These are phyloP conservation scores for Talaromyces piceae DNA, from an alignment of 2,329 filamentous ascomycete genomes.

Conservation along the genomic window DNA sequence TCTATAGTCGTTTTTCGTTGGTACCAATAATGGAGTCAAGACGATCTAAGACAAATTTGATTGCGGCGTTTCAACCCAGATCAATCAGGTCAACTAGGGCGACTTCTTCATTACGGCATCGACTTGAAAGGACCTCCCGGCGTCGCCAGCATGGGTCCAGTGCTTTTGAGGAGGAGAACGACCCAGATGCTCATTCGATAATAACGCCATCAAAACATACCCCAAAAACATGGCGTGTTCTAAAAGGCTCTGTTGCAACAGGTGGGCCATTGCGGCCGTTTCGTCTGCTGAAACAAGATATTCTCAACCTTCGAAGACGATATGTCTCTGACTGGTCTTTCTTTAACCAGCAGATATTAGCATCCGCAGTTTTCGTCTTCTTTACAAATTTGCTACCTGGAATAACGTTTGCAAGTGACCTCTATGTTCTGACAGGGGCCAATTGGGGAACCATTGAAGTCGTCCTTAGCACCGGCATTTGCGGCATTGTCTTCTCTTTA, in stretches of 20 bases:
- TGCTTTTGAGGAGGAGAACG: conserved; percentile 14
- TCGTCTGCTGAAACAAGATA: conserved; percentile 46
- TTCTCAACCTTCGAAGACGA: conserved; percentile 39
- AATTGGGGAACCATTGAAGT: conserved; percentile 62
- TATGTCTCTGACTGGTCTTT: conserved; percentile 49
- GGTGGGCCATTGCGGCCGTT: conserved; percentile 45
- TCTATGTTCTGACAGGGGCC: conserved; percentile 54
- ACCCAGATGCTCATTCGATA: conserved; percentile 27
- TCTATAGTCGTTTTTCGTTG: background rate
- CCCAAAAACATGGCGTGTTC: conserved; percentile 22
- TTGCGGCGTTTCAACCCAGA: conserved; percentile 28
- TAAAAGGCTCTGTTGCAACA: conserved; percentile 24
- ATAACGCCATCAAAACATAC: conserved; percentile 33
- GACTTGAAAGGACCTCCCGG: conserved; percentile 14
- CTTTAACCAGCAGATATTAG: conserved; percentile 58
- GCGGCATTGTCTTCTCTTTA: conserved; percentile 56
- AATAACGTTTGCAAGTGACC: conserved; percentile 60
- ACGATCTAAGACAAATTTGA: conserved; percentile 20
- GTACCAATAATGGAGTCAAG: background rate
- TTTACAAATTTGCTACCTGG: conserved; percentile 61
- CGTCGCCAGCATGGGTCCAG: conserved; percentile 13
- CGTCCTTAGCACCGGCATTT: conserved; percentile 58
- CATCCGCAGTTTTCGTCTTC: conserved; percentile 59
- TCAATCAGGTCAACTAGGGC: conserved; percentile 24
- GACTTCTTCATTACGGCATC: conserved; percentile 18